Conservation (phyloP, 2,329 filamentous ascomycete species). For the Aspergillus sojae region DNA sequence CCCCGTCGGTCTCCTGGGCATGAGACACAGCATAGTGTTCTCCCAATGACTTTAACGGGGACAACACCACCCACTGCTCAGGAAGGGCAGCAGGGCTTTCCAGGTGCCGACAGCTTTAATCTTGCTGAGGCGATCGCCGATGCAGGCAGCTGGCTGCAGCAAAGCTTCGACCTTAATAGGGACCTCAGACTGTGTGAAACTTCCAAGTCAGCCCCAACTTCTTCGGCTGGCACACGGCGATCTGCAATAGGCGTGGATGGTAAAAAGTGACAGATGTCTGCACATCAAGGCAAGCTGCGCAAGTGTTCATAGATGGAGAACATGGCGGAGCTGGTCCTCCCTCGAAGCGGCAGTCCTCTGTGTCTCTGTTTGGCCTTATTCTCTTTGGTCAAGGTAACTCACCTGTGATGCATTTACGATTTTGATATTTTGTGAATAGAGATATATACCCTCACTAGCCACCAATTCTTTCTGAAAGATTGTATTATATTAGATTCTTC, state of each 20-base stretch:
- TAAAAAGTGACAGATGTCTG: background rate
- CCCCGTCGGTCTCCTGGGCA: conserved; percentile 6
- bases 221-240: conserved; percentile 12
- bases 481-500: background rate
- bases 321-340: background rate
- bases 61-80: conserved; percentile 37
- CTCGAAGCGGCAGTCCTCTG: background rate
- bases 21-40: conserved; percentile 18
- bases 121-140: conserved; percentile 49
- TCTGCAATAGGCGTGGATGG: conserved; percentile 22
- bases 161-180: conserved; percentile 46
- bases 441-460: background rate
- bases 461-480: background rate
- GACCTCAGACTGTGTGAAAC: conserved; percentile 29
- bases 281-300: too few species aligned
- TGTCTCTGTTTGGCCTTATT: background rate
- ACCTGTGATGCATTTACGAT: conserved; percentile 1
- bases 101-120: conserved; percentile 42
- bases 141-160: conserved; percentile 48
- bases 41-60: conserved; percentile 37
- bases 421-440: conserved; percentile 11
- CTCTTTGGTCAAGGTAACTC: background rate
- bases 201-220: conserved; percentile 12
- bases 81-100: conserved; percentile 36
- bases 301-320: background rate